Percentiles rank a stretch among this genome's conserved stretches.
phyloP scores from a whole-genome alignment of 305 asterid species.

The Withania somnifera region DNA sequence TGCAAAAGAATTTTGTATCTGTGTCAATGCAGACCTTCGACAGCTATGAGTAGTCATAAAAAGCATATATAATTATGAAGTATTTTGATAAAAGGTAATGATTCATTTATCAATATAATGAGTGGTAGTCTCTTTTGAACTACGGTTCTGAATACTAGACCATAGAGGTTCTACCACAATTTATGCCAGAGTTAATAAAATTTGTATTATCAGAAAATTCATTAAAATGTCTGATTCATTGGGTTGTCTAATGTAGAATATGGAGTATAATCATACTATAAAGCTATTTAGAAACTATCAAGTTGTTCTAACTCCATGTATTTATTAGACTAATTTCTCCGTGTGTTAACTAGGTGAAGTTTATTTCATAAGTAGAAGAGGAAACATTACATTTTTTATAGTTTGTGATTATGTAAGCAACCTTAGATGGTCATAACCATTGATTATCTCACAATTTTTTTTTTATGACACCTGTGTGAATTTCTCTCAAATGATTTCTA shows the following conservation, averaged over 20 bases:
- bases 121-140: background rate
- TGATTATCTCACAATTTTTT: background rate
- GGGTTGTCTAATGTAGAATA: background rate
- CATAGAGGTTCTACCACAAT: background rate
- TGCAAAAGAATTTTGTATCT: background rate
- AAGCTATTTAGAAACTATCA: background rate
- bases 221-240: background rate
- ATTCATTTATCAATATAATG: background rate
- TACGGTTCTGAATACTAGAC: background rate
- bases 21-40: background rate
- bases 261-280: background rate
- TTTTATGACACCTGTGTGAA: background rate
- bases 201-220: background rate
- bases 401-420: background rate
- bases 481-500: background rate
- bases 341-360: too few relatives aligned
- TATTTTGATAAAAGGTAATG: background rate
- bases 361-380: background rate
- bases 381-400: background rate
- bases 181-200: background rate
- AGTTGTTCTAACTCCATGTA: background rate
- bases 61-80: background rate
- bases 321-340: background rate
- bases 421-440: background rate
- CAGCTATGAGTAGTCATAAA: background rate